A percentile compares a stretch with the other conserved stretches of the same genome.
Evolutionary conservation across 83 land plant genomes (phyloP).

Genomic region (Thuja plicata): DNA sequence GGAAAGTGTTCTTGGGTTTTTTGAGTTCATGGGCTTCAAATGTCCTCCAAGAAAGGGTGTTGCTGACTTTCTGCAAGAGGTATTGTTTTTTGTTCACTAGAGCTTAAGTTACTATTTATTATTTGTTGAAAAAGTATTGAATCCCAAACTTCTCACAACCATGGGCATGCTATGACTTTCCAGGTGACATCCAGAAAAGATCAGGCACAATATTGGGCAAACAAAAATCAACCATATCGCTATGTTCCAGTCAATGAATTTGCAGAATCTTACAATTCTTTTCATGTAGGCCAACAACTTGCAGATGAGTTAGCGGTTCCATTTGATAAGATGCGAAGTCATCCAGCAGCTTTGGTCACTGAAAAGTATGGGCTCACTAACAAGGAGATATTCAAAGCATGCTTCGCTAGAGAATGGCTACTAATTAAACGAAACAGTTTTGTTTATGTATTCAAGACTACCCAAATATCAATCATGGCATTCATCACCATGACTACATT

Average conservation of each 20-base stretch:
- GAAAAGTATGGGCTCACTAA: constrained; percentile 20
- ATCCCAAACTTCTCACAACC: neutral
- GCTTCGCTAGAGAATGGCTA: constrained; percentile 38
- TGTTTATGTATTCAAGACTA: constrained; percentile 42
- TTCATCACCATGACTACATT: constrained; percentile 30
- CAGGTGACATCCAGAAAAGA: constrained; percentile 25
- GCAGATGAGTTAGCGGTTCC: constrained; percentile 18
- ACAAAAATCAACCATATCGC: constrained; percentile 18
- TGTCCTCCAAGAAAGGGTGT: constrained; percentile 18
- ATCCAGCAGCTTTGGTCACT: constrained; percentile 25
- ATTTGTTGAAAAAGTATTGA: neutral
- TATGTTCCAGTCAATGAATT: constrained; percentile 19
- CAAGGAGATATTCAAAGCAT: constrained; percentile 43
- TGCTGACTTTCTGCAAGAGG: constrained; percentile 20
- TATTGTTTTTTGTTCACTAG: neutral
- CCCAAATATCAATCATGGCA: constrained; percentile 36
- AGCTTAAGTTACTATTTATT: neutral
- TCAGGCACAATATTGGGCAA: constrained; percentile 22
- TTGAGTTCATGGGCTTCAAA: constrained; percentile 17
- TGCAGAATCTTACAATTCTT: constrained; percentile 15
- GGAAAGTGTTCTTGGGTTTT: constrained; percentile 16
- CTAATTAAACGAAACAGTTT: constrained; percentile 46
- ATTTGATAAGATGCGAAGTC: constrained; percentile 11
- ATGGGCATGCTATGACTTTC: neutral
- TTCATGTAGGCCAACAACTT: constrained; percentile 18